Evolutionary conservation across 2,329 filamentous ascomycete genomes (phyloP), one percentile per base, ranked within the genome.

Genomic region (Diaporthe citri): DNA sequence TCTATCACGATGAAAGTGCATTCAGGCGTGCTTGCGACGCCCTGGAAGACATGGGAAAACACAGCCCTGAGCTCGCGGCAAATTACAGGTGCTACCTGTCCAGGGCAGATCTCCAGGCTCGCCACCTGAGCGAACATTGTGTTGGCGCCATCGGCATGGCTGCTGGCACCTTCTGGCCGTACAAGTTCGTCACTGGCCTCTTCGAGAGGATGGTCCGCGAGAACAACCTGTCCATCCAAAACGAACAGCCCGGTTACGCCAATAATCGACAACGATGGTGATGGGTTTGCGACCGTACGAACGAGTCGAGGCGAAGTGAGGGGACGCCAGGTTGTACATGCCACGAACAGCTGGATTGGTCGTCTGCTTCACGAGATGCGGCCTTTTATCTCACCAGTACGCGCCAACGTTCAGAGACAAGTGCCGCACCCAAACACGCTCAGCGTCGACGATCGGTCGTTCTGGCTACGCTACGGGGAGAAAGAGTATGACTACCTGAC

Each of bases 401-500:
- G 56, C 31, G 56, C 56, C 56, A 59, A 59, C 56, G 31, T 59
- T 13, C 56, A 59, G 56, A 59, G 56, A 39, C 56, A 59, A 17
- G 56, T 59, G 56, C 56, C 56, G 12, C 13, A 12, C 34, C n/a
- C 36, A 41, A 17, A 25, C 13, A 25, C 34, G 12, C 5, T 60
- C 7, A 41, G 5, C 22, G n/a, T 41, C 34, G 22, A 60, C 8
- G 36, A 60, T 28, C 5, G 31, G 7, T 41, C 36, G 6, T 41
- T 60, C 36, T 60, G 36, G 57, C 36, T 60, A 17, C 36, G 36
- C 57, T 28, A 25, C 6, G 36, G 22, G 12, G 56, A 60, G 34
- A 41, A 41, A 28, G 36, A 60, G 12, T 41, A 41, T 9, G 57
- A 60, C 34, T 25, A 41, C 13, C 15, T 41, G 2, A 41, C 25